Percentiles rank a stretch among this genome's conserved stretches.
Evolutionary conservation across 768 basidiomycete species (phyloP).

Genomic region (Agaricus bisporus): DNA sequence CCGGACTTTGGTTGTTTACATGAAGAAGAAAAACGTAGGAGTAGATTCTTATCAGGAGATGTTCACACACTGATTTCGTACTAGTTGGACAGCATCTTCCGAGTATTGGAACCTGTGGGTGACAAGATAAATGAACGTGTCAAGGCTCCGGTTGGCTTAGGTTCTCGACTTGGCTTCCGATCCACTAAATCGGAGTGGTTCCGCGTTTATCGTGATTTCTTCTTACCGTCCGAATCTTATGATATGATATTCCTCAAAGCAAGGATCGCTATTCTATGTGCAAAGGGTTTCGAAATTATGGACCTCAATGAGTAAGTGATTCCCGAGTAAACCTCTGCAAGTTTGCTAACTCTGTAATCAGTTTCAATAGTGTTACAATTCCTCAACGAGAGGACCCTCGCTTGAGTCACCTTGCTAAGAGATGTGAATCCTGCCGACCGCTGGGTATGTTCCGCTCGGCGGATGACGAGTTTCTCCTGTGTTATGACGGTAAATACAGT

Average conservation of each 20-base stretch:
- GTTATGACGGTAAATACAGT: conserved; percentile 72
- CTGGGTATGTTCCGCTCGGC: conserved; percentile 93
- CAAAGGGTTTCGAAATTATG: conserved; percentile 97
- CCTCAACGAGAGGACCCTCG: conserved; percentile 70
- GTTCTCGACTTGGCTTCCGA: conserved; percentile 71
- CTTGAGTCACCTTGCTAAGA: conserved; percentile 68
- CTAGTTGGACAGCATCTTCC: conserved; percentile 86
- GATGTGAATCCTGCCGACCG: conserved; percentile 82
- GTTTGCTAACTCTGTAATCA: conserved; percentile 21
- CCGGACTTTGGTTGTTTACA: conserved; percentile 88
- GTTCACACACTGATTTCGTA: conserved; percentile 19
- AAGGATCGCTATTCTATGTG: conserved; percentile 88
- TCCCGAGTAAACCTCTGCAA: not conserved
- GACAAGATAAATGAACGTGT: conserved; percentile 80
- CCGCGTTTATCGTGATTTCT: conserved; percentile 89
- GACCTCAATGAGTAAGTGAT: conserved; percentile 78
- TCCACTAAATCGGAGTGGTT: conserved; percentile 91
- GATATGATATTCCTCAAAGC: conserved; percentile 91
- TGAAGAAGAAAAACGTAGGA: conserved; percentile 85
- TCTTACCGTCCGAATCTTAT: conserved; percentile 86
- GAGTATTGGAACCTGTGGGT: conserved; percentile 93
- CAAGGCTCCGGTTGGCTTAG: conserved; percentile 63
- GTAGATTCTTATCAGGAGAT: not conserved
- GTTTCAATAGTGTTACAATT: conserved; percentile 85
- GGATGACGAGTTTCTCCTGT: conserved; percentile 89